Base-by-base conservation (phyloP, 106 monocot species). In the Dendrobium nobile region DNA sequence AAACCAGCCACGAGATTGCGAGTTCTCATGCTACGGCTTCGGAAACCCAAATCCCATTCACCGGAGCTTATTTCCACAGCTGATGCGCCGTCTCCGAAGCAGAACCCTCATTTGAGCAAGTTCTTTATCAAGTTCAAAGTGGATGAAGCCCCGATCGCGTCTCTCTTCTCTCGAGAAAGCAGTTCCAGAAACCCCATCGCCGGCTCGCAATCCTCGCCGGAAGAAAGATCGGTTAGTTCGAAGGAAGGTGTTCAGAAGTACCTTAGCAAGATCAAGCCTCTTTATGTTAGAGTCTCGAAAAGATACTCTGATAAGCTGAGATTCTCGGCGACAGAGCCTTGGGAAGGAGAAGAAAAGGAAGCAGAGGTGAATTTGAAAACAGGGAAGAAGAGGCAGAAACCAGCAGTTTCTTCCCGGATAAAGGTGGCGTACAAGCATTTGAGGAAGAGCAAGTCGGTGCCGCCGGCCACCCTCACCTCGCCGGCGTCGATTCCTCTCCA, bases 201-300 rank as follows among this genome's bases (percentile, higher is more conserved):
- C n/a, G 22, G 8, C 22, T 19, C 48, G 10, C 51, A 51, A 51
- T 51, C 51, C 51, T 6, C 79, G 68, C 58, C 77, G 37, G 81
- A 77, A 2, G 80, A 82, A 81, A 80, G 70, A 67, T 80, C 85
- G 42, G 42, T 83, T 6, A 92, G 79, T 54, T 64, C 87, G 9
- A 95, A 81, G 85, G 95, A 95, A 48, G 40, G 87, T 1, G 82
- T 95, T 20, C 87, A 88, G 54, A 92, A 87, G 83, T 95, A 95
- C 67, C 51, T 95, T 27, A 84, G 85, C 88, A 95, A 90, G 87
- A 88, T 95, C 83, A 95, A 88, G 78, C 92, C 95, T 4, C 75
- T 90, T 31, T 95, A 95, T 78, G 82, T 90, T 2, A 87, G 75
- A 41, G 67, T 79, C n/a, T 79, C 79, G 13, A 79, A 67, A 17